Evolutionary conservation across 1,139 yeast species (phyloP), one percentile per base, ranked within the genome.

Genomic region (Insectozyma bohioensis): DNA sequence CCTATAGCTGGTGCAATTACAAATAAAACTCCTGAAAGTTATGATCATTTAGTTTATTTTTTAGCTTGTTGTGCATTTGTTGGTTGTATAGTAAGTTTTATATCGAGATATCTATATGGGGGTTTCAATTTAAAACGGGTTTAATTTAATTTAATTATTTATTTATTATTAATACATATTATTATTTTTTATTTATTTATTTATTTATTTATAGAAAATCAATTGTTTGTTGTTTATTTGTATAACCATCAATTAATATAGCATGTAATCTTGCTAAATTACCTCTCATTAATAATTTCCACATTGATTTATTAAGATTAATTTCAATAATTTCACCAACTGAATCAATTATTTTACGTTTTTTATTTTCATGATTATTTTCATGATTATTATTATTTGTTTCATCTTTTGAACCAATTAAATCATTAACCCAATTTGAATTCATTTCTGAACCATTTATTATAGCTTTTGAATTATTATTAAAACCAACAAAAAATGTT

Each of bases 401-500:
- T 26, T 23, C 33, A 2, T 30, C 35, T 17, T 28, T 28, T 8
- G 20, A 4, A 3, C 49, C 54, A 3, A 63, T 41, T 10, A 65
- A 47, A 20, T 58, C 67, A 7, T 43, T 39, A 2, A 55, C 46
- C 75, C 75, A 69, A 24, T 43, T 43, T 9, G 47, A 48, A 37
- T 56, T 60, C 64, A 68, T 58, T 28, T 57, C 61, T 34, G 51
- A 36, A 1, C 69, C 69, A 46, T 69, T 67, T 4, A 68, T 63
- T 2, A 47, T 42, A 7, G 63, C 52, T 28, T 51, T 51, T 15
- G 65, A 54, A 20, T 58, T 54, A 6, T 41, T 41, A 3, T 14
- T 18, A 19, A 67, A 48, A 0, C 63, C 56, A 4, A 56, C 55
- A 1, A 61, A 43, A 17, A 60, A 48, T 7, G 47, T 37, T 1